A percentile compares a stretch with the other conserved stretches of the same genome.
These are phyloP conservation scores for Diplocarpon rosae DNA, from an alignment of 2,329 filamentous ascomycete genomes.

Conservation along the genomic window DNA sequence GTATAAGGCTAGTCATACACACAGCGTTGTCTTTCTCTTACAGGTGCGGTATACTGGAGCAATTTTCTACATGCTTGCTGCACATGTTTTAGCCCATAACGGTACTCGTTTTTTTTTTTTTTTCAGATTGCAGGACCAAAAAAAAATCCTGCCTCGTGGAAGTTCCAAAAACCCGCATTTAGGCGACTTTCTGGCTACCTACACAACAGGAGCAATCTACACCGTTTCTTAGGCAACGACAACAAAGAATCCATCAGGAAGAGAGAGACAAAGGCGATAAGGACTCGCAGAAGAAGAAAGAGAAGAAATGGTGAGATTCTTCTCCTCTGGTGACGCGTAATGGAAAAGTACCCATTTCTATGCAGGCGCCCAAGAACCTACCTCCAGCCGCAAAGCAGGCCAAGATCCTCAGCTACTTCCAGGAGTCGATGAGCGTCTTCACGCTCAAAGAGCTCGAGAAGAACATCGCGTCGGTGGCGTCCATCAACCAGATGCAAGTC, in stretches of 20 bases:
- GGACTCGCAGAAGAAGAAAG: not conserved
- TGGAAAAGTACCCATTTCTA: not conserved
- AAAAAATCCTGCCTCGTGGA: no score
- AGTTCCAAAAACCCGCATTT: no score
- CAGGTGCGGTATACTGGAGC: not conserved
- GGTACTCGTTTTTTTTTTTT: no score
- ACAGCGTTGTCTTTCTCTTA: not conserved
- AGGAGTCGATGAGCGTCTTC: slow-evolving; percentile 48
- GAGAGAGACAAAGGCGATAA: not conserved
- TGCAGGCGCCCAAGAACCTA: slow-evolving; percentile 40
- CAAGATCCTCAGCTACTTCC: slow-evolving; percentile 48
- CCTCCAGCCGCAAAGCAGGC: slow-evolving; percentile 46
- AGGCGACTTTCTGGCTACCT: no score
- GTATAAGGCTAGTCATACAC: no score
- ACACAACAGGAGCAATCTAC: no score
- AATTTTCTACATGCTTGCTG: no score
- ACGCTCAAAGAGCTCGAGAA: slow-evolving; percentile 60
- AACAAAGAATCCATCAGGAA: no score
- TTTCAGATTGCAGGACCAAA: no score
- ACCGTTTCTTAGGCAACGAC: no score
- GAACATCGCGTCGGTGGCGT: slow-evolving; percentile 45
- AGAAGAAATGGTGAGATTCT: not conserved
- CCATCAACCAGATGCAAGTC: slow-evolving; percentile 55
- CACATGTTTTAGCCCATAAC: no score
- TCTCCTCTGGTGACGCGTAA: not conserved